Evolutionary conservation across 331 rosid species (phyloP), one percentile per base, ranked within the genome.

Genomic region (Saraca asoca): DNA sequence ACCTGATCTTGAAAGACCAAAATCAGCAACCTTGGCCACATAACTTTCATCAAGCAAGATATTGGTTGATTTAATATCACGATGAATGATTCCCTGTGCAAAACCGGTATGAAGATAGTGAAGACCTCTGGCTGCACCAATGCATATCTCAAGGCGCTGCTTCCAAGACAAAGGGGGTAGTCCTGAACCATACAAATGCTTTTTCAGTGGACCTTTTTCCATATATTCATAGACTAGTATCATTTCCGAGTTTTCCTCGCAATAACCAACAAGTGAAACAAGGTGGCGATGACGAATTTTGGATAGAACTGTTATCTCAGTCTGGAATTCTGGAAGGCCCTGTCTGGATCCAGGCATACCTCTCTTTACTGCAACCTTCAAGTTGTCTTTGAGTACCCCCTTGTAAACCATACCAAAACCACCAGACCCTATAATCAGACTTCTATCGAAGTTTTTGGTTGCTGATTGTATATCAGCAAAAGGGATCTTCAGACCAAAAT

Each of bases 61-160:
- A 62, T 94, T 94, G 48, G 99, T 95, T 2, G 99, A 90, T 60
- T 94, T 95, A 53, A 95, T 90, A 83, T 94, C 99, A 0, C 99
- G 96, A 80, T 94, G 99, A 79, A 94, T 94, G 85, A 94, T 90
- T 38, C 99, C 99, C 33, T 83, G 96, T 43, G 97, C 87, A 38
- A 86, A 94, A 37, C 99, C 99, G 14, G 99, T 94, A 79, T 94
- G 99, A 60, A 94, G 97, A 80, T 94, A 94, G 80, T 90, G 99
- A 24, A 94, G 85, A 56, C 99, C 97, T 78, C 97, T 87, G 17
- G 99, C 99, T 7, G 99, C 84, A 12, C 95, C 97, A 46, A 94
- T 90, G 87, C 98, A 93, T 73, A 93, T 82, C 35, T 93, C 95
- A 19, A 93, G 98, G 34, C 98, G 91, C 71, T 85, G 95, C 83